A percentile compares a stretch with the other conserved stretches of the same genome.
Conservation (phyloP, 129 eudicot genomes). For the Escallonia herrerae region DNA sequence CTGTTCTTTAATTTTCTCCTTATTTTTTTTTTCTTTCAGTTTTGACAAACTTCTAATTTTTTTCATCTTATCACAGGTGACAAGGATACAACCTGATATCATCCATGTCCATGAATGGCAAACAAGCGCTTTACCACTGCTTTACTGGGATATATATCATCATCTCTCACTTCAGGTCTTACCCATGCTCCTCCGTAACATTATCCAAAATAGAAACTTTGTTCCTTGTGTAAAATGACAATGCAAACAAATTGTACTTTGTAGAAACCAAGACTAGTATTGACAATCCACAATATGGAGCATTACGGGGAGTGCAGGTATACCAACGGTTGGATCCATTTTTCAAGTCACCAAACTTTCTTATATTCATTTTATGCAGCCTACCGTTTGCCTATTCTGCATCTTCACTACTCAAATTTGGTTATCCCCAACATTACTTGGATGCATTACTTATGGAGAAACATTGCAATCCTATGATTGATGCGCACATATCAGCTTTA, state of each 20-base stretch:
- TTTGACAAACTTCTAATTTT: too few species aligned
- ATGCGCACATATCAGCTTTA: too few species aligned
- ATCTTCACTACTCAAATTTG: too few species aligned
- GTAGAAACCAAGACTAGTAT: conserved; percentile 80
- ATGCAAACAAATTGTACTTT: conserved; percentile 10
- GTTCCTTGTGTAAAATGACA: conserved; percentile 6
- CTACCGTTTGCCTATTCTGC: too few species aligned
- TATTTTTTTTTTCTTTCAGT: too few species aligned
- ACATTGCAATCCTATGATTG: too few species aligned
- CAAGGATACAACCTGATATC: conserved; percentile 65
- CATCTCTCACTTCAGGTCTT: conserved; percentile 69
- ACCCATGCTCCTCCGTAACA: neutral
- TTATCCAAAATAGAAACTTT: neutral
- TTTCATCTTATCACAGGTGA: conserved; percentile 59
- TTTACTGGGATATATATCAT: conserved; percentile 85
- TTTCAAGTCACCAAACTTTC: too few species aligned
- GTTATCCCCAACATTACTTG: too few species aligned
- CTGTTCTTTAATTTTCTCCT: too few species aligned
- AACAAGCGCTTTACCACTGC: conserved; percentile 61
- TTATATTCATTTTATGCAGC: too few species aligned
- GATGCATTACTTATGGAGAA: too few species aligned
- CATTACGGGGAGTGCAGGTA: conserved; percentile 93
- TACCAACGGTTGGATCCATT: conserved; percentile 2
- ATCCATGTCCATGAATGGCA: conserved; percentile 97
- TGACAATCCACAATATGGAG: conserved; percentile 96